These are phyloP conservation scores for Calocybe gangraenosa DNA, from an alignment of 768 basidiomycete species.

Conservation along the genomic window DNA sequence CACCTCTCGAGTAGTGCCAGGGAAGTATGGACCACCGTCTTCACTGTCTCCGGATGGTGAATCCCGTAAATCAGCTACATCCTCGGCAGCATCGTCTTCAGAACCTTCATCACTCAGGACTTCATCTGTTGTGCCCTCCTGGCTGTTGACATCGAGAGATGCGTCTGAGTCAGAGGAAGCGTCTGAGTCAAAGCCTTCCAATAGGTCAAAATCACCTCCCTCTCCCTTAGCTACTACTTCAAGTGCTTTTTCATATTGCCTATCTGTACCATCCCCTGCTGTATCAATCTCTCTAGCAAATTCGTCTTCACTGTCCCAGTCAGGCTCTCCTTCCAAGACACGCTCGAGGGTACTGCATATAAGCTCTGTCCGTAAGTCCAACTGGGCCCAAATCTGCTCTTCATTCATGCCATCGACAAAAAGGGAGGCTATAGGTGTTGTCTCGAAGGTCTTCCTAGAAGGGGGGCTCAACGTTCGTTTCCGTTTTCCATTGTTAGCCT, in stretches of 20 bases:
- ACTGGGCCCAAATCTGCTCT: slow-evolving; percentile 91
- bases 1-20: slow-evolving; percentile 20
- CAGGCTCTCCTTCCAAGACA: slow-evolving; percentile 47
- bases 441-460: slow-evolving; percentile 31
- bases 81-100: slow-evolving; percentile 22
- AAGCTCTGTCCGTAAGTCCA: slow-evolving; percentile 74
- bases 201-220: slow-evolving; percentile 29
- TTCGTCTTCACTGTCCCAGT: slow-evolving; percentile 25
- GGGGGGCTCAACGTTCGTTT: slow-evolving; percentile 36
- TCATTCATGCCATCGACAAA: slow-evolving; percentile 76
- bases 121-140: slow-evolving; percentile 22
- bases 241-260: slow-evolving; percentile 23
- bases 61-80: slow-evolving; percentile 30
- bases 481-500: slow-evolving; percentile 35
- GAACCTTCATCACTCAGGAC: slow-evolving; percentile 24
- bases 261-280: slow-evolving; percentile 29
- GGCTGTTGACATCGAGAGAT: slow-evolving; percentile 21
- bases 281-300: slow-evolving; percentile 22
- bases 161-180: slow-evolving; percentile 8
- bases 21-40: slow-evolving; percentile 22
- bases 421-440: slow-evolving; percentile 74
- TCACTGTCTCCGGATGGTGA: slow-evolving; percentile 32
- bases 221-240: slow-evolving; percentile 28
- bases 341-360: slow-evolving; percentile 68
- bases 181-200: slow-evolving; percentile 20